Base-by-base conservation (phyloP, 805 yeast species). In the Kodamaea neixiangensis region DNA sequence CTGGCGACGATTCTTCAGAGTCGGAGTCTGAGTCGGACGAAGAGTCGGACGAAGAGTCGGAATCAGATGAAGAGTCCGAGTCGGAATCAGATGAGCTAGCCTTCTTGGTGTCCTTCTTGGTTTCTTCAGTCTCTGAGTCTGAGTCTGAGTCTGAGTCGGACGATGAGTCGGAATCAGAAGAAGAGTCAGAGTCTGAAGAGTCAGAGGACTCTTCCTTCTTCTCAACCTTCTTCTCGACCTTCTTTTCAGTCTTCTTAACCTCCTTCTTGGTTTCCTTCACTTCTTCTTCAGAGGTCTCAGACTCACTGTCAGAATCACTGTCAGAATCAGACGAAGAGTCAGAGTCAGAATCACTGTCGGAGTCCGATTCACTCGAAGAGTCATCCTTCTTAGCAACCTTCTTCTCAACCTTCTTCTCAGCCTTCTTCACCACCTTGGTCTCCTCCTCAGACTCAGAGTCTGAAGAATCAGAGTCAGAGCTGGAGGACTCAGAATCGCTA, bases 11-110 rank as follows among this genome's bases (percentile, higher is more conserved):
- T 50, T 65, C 70, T 49, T 71, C 76, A 40, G 66, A 62, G 51
- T 62, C 66, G 52, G 71, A 72, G 53, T 63, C 66, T 41, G 57
- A 51, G 46, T 67, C 69, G 34, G 72, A 69, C 47, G 65, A 70
- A 33, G 71, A 67, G 48, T 50, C 58, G 49, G 55, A 67, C n/a
- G n/a, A n/a, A n/a, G n/a, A 25, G 55, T 61, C 66, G 47, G 70
- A 61, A 33, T 72, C 75, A 48, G 56, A 68, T 22, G 55, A 67
- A 37, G 68, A 64, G 49, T 58, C 64, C 9, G 62, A 53, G 43
- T 14, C 20, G 14, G 51, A 44, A 19, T 41, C 44, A 11, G 34
- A 21, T 6, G 49, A 45, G 43, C 42, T 44, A 25, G 63, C 55
- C 48, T 57, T 62, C 53, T 57, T 54, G 56, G 56, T 56, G 11